Conservation (phyloP, 179 eudicot species). For the Drosera spatulata region DNA sequence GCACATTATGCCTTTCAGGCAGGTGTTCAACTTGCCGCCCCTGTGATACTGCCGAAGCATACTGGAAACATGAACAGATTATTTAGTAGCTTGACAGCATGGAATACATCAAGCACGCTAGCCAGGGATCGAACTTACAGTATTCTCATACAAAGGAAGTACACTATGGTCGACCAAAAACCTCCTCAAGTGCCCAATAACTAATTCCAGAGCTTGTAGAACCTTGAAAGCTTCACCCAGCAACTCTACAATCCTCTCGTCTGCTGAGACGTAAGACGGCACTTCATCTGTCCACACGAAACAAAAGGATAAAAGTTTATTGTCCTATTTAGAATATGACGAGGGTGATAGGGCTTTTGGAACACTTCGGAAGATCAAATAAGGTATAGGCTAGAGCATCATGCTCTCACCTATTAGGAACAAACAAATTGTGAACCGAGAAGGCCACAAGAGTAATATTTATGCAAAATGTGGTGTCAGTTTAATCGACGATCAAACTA, state of each 20-base stretch:
- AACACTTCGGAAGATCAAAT: too few relatives aligned
- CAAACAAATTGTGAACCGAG: too few relatives aligned
- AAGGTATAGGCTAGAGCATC: too few relatives aligned
- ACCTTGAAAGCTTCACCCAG: slow-evolving; percentile 5
- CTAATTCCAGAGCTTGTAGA: slow-evolving; percentile 3
- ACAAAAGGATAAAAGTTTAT: too few relatives aligned
- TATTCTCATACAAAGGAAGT: slow-evolving; percentile 2
- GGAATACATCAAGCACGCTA: neutral
- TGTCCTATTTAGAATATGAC: neutral
- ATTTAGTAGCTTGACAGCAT: neutral
- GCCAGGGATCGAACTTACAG: neutral
- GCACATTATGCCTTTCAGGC: slow-evolving; percentile 32
- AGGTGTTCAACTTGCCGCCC: slow-evolving; percentile 33
- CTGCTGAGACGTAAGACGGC: slow-evolving; percentile 2
- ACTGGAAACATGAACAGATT: slow-evolving; percentile 12
- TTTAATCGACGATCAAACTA: too few relatives aligned
- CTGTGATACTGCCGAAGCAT: slow-evolving; percentile 21
- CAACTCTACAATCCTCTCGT: slow-evolving; percentile 5
- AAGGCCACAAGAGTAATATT: too few relatives aligned
- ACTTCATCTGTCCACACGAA: slow-evolving; percentile 1
- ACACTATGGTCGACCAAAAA: slow-evolving; percentile 8
- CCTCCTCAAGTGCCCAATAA: neutral
- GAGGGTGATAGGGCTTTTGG: neutral
- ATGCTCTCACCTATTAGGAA: too few relatives aligned
- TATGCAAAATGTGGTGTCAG: too few relatives aligned